Percentiles rank a stretch among this genome's conserved stretches.
These are phyloP conservation scores for Acanthamoeba lenticulata DNA, from an alignment of 208 protist genomes.

Conservation along the genomic window DNA sequence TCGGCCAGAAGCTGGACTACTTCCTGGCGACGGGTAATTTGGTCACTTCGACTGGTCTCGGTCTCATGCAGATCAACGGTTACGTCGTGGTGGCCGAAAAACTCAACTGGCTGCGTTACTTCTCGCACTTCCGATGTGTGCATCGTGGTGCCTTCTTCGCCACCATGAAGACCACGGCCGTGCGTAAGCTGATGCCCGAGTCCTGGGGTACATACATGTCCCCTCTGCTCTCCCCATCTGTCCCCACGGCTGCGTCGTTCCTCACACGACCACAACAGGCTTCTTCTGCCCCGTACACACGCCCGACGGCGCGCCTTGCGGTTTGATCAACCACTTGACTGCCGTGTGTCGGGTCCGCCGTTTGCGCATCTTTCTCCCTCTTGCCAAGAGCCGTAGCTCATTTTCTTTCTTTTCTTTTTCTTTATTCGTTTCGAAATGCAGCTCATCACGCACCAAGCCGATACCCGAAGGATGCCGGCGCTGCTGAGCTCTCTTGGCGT, in stretches of 20 bases:
- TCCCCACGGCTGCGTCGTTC: neutral
- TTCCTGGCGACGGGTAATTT: constrained; percentile 92
- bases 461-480: neutral
- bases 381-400: neutral
- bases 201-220: constrained; percentile 90
- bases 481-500: constrained; percentile 54
- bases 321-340: constrained; percentile 98
- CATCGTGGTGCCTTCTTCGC: constrained; percentile 98
- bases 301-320: constrained; percentile 99
- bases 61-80: constrained; percentile 92
- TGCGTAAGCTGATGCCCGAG: constrained; percentile 99
- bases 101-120: constrained; percentile 99
- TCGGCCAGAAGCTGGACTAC: constrained; percentile 86
- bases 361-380: neutral
- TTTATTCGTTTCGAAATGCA: neutral
- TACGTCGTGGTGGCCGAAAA: constrained; percentile 98
- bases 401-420: neutral
- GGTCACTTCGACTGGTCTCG: constrained; percentile 84
- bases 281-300: constrained; percentile 99
- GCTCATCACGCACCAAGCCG: constrained; percentile 24
- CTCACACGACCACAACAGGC: no score
- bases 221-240: constrained; percentile 6
- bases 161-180: constrained; percentile 97
- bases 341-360: neutral
- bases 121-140: constrained; percentile 98